Evolutionary conservation across 1,284 basidiomycete genomes (phyloP), one percentile per base, ranked within the genome.

Genomic region (Binderoboletus segoi): DNA sequence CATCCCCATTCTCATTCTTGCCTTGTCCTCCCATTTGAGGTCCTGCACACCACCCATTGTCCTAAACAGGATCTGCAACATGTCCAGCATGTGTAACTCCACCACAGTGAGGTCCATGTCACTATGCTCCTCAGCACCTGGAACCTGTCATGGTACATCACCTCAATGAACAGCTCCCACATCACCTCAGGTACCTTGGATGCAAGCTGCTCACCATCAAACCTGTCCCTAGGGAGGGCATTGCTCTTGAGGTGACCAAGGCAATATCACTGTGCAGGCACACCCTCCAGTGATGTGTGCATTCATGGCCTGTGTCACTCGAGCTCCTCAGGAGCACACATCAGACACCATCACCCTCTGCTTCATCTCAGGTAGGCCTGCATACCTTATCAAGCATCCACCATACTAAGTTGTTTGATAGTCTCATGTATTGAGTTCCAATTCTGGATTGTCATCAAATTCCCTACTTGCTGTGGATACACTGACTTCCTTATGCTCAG

Each of bases 81-180:
- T 78, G 51, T 88, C 86, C 3, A 82, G 77, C 18, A 93, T 83
- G 62, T 96, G 96, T 15, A 98, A 77, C 68, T 99, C 97, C 26
- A 99, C 79, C 1, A 96, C 93, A 8, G 89, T 87, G 24, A 93
- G 83, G 59, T 96, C 89, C 56, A 98, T 1, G 85, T 82, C 3
- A 86, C 77, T 20, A 91, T 86, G 1, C 89, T 91, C 2, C 94
- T 93, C 33, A 79, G 75, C n/a, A 94, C 79, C 20, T 84, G 79
- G 15, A 83, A 81, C 8, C 91, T 88, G 63, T 95, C 92, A 15
- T 78, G 77, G 66, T 90, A 94, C 30, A 82, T 73, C 2, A 93
- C 83, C 40, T 88, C 77, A 30, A 96, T 89, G 54, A 77, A 78
- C 0, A 85, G 81, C 5, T 81, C 79, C 35, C 77, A 77, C 1